phyloP scores from a whole-genome alignment of 305 asterid species.

The Salvia sclarea region DNA sequence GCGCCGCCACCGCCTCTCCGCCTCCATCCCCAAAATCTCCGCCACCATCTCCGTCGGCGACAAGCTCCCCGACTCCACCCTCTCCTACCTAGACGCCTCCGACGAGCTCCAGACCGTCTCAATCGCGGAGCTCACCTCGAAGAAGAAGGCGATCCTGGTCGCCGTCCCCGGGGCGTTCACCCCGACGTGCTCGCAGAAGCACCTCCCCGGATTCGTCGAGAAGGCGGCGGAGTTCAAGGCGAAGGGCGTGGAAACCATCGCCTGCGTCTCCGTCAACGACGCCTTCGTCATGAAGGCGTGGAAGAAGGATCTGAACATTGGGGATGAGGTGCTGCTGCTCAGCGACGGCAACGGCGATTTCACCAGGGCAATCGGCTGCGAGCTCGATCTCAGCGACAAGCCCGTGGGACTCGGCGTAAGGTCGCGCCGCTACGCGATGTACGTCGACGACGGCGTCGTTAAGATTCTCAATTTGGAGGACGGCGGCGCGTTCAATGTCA shows the following conservation, averaged over 20 bases:
- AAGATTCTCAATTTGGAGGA: constrained; percentile 87
- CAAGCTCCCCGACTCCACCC: constrained; percentile 79
- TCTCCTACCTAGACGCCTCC: constrained; percentile 76
- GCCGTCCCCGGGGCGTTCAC: constrained; percentile 98
- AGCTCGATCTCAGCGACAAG: constrained; percentile 90
- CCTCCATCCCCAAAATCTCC: constrained; percentile 61
- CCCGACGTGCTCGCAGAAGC: constrained; percentile 93
- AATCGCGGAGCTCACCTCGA: constrained; percentile 71
- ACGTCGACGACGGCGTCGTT: constrained; percentile 82
- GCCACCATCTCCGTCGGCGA: constrained; percentile 81
- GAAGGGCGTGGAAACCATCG: constrained; percentile 87
- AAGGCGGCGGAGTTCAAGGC: constrained; percentile 73
- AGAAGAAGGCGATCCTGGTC: constrained; percentile 66
- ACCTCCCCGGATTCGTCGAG: constrained; percentile 78
- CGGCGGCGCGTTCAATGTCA: constrained; percentile 90
- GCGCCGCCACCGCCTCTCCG: constrained; percentile 41
- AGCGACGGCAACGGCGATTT: constrained; percentile 87
- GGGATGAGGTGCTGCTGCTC: constrained; percentile 71
- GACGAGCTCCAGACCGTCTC: constrained; percentile 77
- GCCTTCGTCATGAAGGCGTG: constrained; percentile 97
- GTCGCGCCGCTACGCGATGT: constrained; percentile 93
- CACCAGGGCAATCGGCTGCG: constrained; percentile 76
- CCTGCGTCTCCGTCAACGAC: constrained; percentile 85
- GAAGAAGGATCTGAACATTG: constrained; percentile 68
- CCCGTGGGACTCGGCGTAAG: constrained; percentile 88